Evolutionary conservation across 2,329 filamentous ascomycete genomes (phyloP), one percentile per base, ranked within the genome.

Genomic region (Xylariomycetidae sp.): DNA sequence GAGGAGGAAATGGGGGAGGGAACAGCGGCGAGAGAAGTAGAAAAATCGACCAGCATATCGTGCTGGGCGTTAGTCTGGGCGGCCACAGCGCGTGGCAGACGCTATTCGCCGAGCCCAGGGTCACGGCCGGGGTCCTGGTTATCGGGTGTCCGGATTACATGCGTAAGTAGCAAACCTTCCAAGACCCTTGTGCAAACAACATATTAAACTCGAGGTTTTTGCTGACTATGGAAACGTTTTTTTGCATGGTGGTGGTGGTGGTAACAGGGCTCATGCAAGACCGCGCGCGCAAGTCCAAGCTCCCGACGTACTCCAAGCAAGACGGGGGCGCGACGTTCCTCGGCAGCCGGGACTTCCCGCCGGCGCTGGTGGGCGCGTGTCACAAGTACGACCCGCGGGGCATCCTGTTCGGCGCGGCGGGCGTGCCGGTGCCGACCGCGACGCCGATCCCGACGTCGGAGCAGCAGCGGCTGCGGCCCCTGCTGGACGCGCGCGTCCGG

Each of bases 131-230:
- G 1, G 79, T 94, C 6, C 71, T 85, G 3, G 73, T 95, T 16
- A 85, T 97, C 33, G 92, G 90, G 2, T 95, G 88, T 58, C 88
- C 89, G 1, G 90, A 98, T 60, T 95, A 86, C 50, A 77, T 81
- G 43, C 70, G 85, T 78, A 48, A 63, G 57, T 49, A 17, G 14
- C 8, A 15, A 25, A 20, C 3, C 4, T n/a, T 22, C 12, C 10
- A 11, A 20, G 16, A 4, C n/a, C 15, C 10, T 6, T n/a, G 12
- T 7, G 16, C 11, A 31, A 14, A 16, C 19, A 14, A 10, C n/a
- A 13, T 12, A 15, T 16, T 27, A 19, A 7, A 30, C 8, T 17
- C 10, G 16, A 25, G n/a, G n/a, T n/a, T n/a, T n/a, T n/a, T n/a
- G n/a, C n/a, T n/a, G n/a, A n/a, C n/a, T n/a, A n/a, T n/a, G n/a